Conservation (phyloP, 129 eudicot genomes). For the Saussurea involucrata region DNA sequence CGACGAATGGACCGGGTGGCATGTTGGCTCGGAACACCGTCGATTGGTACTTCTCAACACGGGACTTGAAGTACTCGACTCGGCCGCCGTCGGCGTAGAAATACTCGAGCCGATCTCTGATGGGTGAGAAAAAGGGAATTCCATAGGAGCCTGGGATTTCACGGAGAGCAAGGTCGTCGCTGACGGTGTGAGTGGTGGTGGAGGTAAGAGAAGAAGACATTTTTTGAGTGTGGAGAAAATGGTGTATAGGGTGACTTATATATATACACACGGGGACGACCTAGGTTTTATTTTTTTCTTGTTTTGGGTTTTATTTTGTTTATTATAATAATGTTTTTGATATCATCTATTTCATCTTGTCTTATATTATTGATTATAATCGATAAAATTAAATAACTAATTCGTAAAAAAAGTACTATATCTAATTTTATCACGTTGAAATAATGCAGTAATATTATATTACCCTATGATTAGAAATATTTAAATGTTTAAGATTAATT, state of each 20-base stretch:
- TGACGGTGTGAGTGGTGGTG: background rate
- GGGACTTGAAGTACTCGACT: conserved; percentile 35
- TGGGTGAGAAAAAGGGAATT: conserved; percentile 30
- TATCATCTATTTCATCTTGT: too few species aligned
- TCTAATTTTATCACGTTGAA: too few species aligned
- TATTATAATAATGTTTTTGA: background rate
- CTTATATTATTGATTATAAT: too few species aligned
- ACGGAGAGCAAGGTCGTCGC: conserved; percentile 17
- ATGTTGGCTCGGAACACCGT: conserved; percentile 27
- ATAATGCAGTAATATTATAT: too few species aligned
- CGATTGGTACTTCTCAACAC: conserved; percentile 37
- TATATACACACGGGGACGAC: background rate
- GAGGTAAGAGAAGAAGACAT: background rate
- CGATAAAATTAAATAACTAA: too few species aligned
- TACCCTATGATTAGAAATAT: background rate
- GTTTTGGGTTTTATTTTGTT: background rate
- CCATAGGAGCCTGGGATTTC: conserved; percentile 53
- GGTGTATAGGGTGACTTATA: background rate
- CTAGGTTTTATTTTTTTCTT: background rate
- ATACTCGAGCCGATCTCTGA: conserved; percentile 32
- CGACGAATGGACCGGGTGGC: conserved; percentile 2
- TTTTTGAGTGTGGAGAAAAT: background rate
- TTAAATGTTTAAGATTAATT: too few species aligned
- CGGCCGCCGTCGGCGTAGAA: conserved; percentile 37
- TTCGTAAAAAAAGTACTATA: too few species aligned